Conservation (phyloP, 768 basidiomycete genomes). For the Podaxis sp. region DNA sequence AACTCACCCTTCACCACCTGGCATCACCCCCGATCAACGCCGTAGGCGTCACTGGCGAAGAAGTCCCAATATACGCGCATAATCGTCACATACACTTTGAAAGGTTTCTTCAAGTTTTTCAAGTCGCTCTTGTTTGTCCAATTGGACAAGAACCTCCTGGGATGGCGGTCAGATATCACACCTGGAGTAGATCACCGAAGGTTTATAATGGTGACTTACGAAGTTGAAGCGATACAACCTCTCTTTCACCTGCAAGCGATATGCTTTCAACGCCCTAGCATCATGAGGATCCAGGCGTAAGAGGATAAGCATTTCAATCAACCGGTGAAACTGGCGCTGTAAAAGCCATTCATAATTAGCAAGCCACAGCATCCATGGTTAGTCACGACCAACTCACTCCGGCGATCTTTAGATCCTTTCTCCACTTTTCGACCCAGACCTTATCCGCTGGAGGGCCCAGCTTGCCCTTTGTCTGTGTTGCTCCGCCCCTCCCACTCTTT, state of each 20-base stretch:
- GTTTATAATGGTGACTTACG: constrained; percentile 44
- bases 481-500: constrained; percentile 37
- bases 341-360: constrained; percentile 5
- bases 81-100: constrained; percentile 82
- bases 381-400: constrained; percentile 48
- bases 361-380: constrained; percentile 7
- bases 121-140: constrained; percentile 84
- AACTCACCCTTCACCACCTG: neutral
- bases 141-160: constrained; percentile 84
- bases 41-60: constrained; percentile 28
- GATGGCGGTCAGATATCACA: neutral
- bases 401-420: constrained; percentile 86
- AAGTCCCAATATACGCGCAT: constrained; percentile 71
- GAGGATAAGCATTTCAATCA: constrained; percentile 89
- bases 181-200: neutral
- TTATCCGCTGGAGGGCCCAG: constrained; percentile 79
- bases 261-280: constrained; percentile 54
- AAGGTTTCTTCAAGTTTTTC: constrained; percentile 94
- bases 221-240: constrained; percentile 94
- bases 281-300: constrained; percentile 67
- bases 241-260: constrained; percentile 91
- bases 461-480: constrained; percentile 46
- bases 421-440: constrained; percentile 77
- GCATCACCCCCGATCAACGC: neutral
- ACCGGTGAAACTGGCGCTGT: constrained; percentile 90